phyloP scores from a whole-genome alignment of 2,329 filamentous ascomycete genomes.

The Colletotrichum shisoi region DNA sequence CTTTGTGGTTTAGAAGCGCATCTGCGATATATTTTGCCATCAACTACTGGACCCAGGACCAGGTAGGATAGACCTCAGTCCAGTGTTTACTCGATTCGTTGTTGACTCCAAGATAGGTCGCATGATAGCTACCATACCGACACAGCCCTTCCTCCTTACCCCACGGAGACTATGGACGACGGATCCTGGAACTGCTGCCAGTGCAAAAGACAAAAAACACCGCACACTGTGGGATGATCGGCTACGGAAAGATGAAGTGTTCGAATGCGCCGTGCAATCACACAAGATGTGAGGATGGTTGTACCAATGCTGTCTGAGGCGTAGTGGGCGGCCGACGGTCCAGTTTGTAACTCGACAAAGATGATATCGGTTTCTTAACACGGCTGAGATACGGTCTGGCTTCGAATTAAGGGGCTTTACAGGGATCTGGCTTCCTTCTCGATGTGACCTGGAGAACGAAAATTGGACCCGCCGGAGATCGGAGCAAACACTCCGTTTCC shows the following conservation, averaged over 20 bases:
- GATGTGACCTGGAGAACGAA: background rate
- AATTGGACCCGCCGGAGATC: background rate
- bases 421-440: background rate
- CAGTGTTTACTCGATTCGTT: background rate
- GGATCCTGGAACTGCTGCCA: slow-evolving; percentile 25
- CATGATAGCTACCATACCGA: slow-evolving; percentile 8
- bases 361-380: background rate
- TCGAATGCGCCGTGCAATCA: background rate
- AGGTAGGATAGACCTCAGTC: background rate
- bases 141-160: background rate
- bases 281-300: slow-evolving; percentile 13
- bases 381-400: background rate
- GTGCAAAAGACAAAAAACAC: slow-evolving; percentile 20
- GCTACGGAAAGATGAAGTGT: slow-evolving; percentile 20
- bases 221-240: slow-evolving; percentile 19
- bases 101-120: background rate
- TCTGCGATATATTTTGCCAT: background rate
- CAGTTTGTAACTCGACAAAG: no score
- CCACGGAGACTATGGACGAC: background rate
- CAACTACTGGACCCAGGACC: background rate
- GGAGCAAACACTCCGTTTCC: background rate
- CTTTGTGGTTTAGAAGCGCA: background rate
- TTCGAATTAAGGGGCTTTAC: no score
- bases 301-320: slow-evolving; percentile 14
- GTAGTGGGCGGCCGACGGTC: background rate